Conservation (phyloP, 2,329 filamentous ascomycete genomes). For the Tetracladium maxilliforme region DNA sequence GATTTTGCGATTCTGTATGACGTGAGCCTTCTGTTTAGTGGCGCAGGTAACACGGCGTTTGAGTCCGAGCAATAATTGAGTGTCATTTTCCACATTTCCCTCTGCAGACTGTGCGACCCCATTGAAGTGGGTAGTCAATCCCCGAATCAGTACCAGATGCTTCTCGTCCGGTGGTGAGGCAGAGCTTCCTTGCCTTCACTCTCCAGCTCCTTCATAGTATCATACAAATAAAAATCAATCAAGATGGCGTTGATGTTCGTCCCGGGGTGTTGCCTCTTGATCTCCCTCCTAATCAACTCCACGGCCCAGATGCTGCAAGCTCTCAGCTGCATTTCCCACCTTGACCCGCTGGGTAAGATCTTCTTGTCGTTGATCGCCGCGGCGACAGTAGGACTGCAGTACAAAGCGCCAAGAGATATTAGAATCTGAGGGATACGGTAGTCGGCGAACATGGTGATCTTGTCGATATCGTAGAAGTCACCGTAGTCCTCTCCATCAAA, state of each 20-base stretch:
- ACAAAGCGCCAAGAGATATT: constrained; percentile 65
- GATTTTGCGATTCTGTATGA: too few species aligned
- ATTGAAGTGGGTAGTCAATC: too few species aligned
- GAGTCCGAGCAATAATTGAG: too few species aligned
- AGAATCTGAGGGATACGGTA: constrained; percentile 94
- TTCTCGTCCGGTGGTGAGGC: constrained; percentile 79
- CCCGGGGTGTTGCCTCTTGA: constrained; percentile 56
- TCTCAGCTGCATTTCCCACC: constrained; percentile 77
- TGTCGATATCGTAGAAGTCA: constrained; percentile 77
- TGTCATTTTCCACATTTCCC: too few species aligned
- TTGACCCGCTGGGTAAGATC: constrained; percentile 53
- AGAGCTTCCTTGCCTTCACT: constrained; percentile 41
- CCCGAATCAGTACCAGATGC: constrained; percentile 68
- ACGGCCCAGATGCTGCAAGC: constrained; percentile 96
- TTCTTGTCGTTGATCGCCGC: constrained; percentile 50
- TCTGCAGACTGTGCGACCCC: too few species aligned
- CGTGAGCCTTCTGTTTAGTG: too few species aligned
- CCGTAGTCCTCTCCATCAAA: constrained; percentile 74
- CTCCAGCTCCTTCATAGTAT: constrained; percentile 81
- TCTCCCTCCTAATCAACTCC: constrained; percentile 74
- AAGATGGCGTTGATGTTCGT: constrained; percentile 71
- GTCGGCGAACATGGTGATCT: constrained; percentile 97
- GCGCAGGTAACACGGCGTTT: too few species aligned
- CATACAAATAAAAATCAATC: constrained; percentile 96
- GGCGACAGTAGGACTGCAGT: constrained; percentile 70